Evolutionary conservation across 2,329 filamentous ascomycete species (phyloP).

Genomic region (Aspergillus sp.): DNA sequence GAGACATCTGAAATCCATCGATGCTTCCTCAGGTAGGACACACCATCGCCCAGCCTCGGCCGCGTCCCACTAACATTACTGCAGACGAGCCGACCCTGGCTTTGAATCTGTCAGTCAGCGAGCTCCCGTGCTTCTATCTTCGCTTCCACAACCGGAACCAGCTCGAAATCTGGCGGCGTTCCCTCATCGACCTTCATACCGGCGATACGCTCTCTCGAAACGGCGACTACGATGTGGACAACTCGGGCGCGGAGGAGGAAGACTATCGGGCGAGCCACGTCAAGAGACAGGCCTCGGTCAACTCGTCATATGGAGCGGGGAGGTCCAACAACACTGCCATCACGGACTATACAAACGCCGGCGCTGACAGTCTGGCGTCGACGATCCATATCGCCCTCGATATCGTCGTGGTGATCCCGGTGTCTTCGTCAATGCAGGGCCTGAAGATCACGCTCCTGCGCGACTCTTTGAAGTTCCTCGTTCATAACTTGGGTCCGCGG

Average conservation of each 20-base stretch:
- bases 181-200: conserved; percentile 71
- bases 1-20: conserved; percentile 90
- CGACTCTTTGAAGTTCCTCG: conserved; percentile 85
- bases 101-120: conserved; percentile 78
- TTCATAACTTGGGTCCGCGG: conserved; percentile 77
- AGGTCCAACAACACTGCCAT: conserved; percentile 80
- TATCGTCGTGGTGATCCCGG: conserved; percentile 90
- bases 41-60: no score
- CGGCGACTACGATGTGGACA: conserved; percentile 70
- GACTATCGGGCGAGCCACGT: conserved; percentile 56
- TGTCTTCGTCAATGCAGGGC: conserved; percentile 98
- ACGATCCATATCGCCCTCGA: conserved; percentile 86
- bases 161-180: conserved; percentile 82
- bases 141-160: conserved; percentile 71
- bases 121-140: conserved; percentile 89
- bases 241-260: conserved; percentile 79
- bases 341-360: conserved; percentile 79
- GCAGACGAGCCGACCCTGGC: conserved; percentile 75
- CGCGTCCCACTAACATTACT: neutral
- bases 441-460: conserved; percentile 92
- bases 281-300: conserved; percentile 70
- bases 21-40: conserved; percentile 47
- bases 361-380: conserved; percentile 45
- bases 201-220: conserved; percentile 53
- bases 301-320: conserved; percentile 70